A percentile compares a stretch with the other conserved stretches of the same genome.
These are phyloP conservation scores for Spathaspora passalidarum DNA, from an alignment of 805 yeast species.

Conservation along the genomic window DNA sequence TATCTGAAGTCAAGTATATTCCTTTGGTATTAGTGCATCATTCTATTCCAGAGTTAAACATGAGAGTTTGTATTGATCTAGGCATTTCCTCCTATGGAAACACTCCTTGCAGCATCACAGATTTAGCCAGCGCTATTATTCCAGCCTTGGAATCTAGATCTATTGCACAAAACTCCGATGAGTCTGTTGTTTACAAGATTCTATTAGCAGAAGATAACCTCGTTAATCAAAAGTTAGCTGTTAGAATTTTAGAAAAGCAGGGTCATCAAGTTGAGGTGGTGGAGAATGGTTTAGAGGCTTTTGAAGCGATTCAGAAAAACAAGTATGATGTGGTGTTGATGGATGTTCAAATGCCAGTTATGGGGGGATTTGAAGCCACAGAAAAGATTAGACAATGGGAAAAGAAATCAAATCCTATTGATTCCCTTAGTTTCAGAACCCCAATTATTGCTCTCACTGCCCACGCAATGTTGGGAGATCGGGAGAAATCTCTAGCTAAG, in stretches of 20 bases:
- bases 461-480: conserved; percentile 91
- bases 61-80: conserved; percentile 78
- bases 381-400: conserved; percentile 87
- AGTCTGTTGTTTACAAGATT: conserved; percentile 69
- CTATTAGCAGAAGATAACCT: conserved; percentile 83
- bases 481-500: conserved; percentile 81
- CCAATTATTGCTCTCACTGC: conserved; percentile 91
- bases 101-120: conserved; percentile 80
- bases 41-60: conserved; percentile 70
- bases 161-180: conserved; percentile 76
- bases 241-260: conserved; percentile 77
- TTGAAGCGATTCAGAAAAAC: conserved; percentile 65
- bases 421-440: conserved; percentile 66
- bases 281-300: conserved; percentile 81
- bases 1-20: conserved; percentile 78
- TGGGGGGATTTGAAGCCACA: conserved; percentile 94
- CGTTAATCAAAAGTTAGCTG: conserved; percentile 86
- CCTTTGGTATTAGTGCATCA: conserved; percentile 80
- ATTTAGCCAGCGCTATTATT: conserved; percentile 75
- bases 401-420: conserved; percentile 68
- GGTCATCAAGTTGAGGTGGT: conserved; percentile 84
- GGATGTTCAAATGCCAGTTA: conserved; percentile 96
- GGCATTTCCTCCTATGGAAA: conserved; percentile 88
- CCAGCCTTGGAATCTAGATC: conserved; percentile 85
- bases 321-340: conserved; percentile 78